Conservation (phyloP, 1,284 basidiomycete genomes). For the Ganoderma lingzhi region DNA sequence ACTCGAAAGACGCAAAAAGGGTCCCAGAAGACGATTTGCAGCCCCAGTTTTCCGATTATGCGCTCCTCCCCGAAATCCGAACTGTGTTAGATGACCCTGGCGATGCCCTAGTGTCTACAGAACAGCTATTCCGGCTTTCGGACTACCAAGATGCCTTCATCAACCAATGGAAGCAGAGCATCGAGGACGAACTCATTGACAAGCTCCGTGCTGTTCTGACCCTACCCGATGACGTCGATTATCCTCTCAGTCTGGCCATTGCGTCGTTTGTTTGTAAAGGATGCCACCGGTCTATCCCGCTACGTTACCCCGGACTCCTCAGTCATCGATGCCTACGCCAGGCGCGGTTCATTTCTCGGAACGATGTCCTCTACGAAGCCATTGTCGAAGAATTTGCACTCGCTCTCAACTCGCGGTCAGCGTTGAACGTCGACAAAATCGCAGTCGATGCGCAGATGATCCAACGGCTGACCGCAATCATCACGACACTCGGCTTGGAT, state of each 20-base stretch:
- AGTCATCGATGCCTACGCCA: neutral
- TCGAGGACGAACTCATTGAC: neutral
- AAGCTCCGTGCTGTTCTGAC: neutral
- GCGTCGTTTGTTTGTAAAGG: neutral
- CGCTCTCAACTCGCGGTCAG: neutral
- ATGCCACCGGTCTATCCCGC: neutral
- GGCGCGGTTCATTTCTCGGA: neutral
- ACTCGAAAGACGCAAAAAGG: neutral
- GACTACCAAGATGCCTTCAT: neutral
- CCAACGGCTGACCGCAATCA: conserved; percentile 1
- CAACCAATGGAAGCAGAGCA: neutral
- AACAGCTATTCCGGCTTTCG: neutral
- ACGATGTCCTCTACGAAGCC: neutral
- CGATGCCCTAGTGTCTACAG: neutral
- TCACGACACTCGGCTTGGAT: neutral
- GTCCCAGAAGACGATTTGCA: neutral
- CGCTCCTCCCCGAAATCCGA: neutral
- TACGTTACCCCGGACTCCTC: neutral
- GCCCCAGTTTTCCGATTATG: neutral
- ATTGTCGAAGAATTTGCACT: neutral
- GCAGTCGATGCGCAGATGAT: neutral
- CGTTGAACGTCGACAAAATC: neutral
- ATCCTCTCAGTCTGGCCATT: conserved; percentile 1
- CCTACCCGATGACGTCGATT: neutral
- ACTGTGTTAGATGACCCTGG: neutral